Percentiles rank a stretch among this genome's conserved stretches.
phyloP scores from a whole-genome alignment of 2,329 filamentous ascomycete genomes.

The Diaporthe sp. region DNA sequence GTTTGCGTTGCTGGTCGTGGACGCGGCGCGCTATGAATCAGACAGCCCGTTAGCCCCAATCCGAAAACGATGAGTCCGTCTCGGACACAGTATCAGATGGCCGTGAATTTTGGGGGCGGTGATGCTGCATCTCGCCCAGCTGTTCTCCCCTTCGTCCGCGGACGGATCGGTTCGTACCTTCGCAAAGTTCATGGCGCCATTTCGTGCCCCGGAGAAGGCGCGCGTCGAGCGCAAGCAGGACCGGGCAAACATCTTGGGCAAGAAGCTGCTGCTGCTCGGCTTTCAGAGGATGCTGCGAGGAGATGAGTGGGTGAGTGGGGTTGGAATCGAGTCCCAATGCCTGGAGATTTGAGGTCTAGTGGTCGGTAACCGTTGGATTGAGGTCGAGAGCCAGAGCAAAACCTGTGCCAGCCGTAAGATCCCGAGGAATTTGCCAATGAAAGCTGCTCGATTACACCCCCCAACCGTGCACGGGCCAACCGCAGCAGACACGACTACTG shows the following conservation, averaged over 20 bases:
- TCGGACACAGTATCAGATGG: background rate
- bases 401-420: constrained; percentile 40
- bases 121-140: constrained; percentile 1
- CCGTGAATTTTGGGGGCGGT: background rate
- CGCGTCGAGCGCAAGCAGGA: constrained; percentile 91
- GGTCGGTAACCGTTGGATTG: constrained; percentile 42
- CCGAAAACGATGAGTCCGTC: constrained; percentile 30
- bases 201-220: constrained; percentile 83
- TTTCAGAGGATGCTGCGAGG: constrained; percentile 51
- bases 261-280: constrained; percentile 57
- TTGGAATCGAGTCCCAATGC: constrained; percentile 56
- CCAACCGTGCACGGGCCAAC: constrained; percentile 25
- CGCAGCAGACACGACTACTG: constrained; percentile 26
- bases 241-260: constrained; percentile 90
- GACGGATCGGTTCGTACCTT: constrained; percentile 69
- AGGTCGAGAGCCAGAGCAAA: constrained; percentile 43
- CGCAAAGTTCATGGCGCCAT: constrained; percentile 78
- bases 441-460: constrained; percentile 36
- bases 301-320: constrained; percentile 48
- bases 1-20: constrained; percentile 81
- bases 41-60: constrained; percentile 31
- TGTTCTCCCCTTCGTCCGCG: constrained; percentile 3
- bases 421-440: constrained; percentile 41
- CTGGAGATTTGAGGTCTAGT: constrained; percentile 47
- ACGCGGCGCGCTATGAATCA: constrained; percentile 71